A percentile compares a stretch with the other conserved stretches of the same genome.
Evolutionary conservation across 169 alveolate species (phyloP).

Genomic region (Plasmodium fragile): DNA sequence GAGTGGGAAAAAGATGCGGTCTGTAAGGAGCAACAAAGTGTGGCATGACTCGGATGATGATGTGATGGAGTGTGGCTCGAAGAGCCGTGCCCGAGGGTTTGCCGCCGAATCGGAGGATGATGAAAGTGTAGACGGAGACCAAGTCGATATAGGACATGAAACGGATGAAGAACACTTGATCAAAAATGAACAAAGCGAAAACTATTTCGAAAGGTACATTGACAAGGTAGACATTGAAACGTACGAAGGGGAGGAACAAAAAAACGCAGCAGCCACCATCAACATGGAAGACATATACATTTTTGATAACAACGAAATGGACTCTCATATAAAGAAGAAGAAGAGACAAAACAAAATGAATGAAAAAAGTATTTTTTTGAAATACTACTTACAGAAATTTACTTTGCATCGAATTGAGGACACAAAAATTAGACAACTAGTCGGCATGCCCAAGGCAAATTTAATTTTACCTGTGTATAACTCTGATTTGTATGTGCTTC

Average conservation of each 20-base stretch:
- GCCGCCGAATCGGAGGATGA: background rate
- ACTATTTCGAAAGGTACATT: constrained; percentile 15
- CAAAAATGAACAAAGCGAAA: constrained; percentile 17
- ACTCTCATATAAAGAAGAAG: constrained; percentile 8
- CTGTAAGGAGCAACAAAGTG: background rate
- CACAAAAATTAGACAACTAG: constrained; percentile 38
- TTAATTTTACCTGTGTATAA: constrained; percentile 38
- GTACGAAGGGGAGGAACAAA: background rate
- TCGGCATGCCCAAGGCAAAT: constrained; percentile 43
- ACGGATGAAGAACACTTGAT: constrained; percentile 31
- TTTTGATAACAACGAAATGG: constrained; percentile 20
- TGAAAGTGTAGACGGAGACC: background rate
- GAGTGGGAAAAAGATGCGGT: background rate
- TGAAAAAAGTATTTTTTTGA: constrained; percentile 49
- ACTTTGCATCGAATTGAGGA: constrained; percentile 26
- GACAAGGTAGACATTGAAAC: constrained; percentile 30
- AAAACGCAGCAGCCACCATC: background rate
- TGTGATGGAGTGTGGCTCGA: background rate
- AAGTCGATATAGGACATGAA: background rate
- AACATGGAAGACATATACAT: constrained; percentile 39
- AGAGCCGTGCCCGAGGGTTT: background rate
- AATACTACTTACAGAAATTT: constrained; percentile 23
- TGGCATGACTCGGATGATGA: constrained; percentile 77
- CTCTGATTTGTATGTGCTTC: constrained; percentile 16
- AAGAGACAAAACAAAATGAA: constrained; percentile 17